phyloP scores from a whole-genome alignment of 2,329 filamentous ascomycete species.

The Colletotrichum viniferum region DNA sequence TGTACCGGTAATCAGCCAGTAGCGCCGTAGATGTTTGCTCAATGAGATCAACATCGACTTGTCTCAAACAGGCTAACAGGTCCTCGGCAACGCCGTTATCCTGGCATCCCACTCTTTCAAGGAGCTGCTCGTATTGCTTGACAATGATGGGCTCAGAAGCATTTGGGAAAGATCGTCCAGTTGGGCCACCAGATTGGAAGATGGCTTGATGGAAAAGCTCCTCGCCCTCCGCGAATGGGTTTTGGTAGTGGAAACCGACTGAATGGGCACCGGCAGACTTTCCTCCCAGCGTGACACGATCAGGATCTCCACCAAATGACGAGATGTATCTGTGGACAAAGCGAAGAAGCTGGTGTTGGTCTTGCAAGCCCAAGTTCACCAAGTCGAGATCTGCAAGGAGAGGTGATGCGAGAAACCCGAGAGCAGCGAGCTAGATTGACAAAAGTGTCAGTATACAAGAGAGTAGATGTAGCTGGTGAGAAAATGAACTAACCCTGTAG shows the following conservation, averaged over 20 bases:
- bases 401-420: constrained; percentile 49
- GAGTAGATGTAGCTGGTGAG: fast-evolving
- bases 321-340: constrained; percentile 59
- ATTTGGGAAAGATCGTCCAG: constrained; percentile 39
- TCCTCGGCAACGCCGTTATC: constrained; percentile 29
- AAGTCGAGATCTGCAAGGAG: constrained; percentile 37
- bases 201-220: constrained; percentile 38
- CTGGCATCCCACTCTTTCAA: constrained; percentile 32
- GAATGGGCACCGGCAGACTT: constrained; percentile 55
- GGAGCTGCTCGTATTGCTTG: constrained; percentile 33
- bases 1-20: background rate
- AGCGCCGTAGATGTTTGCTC: background rate
- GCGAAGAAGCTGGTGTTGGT: constrained; percentile 55
- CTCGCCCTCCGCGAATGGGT: constrained; percentile 34
- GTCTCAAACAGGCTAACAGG: constrained; percentile 42
- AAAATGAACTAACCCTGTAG: constrained; percentile 23
- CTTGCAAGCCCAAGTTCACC: constrained; percentile 58
- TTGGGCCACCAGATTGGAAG: constrained; percentile 41
- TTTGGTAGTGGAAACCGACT: constrained; percentile 41
- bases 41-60: constrained; percentile 39
- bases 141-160: constrained; percentile 36
- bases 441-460: too few relatives aligned
- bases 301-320: constrained; percentile 57
- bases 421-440: background rate
- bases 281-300: constrained; percentile 57